Conservation (phyloP, 129 eudicot genomes). For the Erigeron canadensis region DNA sequence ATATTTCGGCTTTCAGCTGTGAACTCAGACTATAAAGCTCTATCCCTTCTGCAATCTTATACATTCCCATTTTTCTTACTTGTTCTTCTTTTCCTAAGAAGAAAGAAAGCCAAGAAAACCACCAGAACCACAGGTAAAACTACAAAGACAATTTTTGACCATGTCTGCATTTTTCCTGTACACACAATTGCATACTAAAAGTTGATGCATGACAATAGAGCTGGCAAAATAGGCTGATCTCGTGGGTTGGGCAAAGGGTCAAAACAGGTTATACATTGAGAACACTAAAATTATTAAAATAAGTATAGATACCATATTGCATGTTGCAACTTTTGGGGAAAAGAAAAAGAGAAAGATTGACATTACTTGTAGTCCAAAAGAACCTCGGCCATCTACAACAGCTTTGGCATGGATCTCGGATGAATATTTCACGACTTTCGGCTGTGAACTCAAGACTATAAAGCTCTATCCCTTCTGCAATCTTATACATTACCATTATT, state of each 20-base stretch:
- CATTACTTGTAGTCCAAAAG: slow-evolving; percentile 17
- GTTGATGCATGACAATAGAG: slow-evolving; percentile 5
- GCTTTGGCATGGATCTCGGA: slow-evolving; percentile 24
- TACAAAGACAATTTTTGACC: slow-evolving; percentile 27
- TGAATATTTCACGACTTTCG: slow-evolving; percentile 38
- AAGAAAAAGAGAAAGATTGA: too few relatives aligned
- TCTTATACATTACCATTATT: too few relatives aligned
- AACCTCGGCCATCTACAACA: slow-evolving; percentile 74
- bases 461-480: slow-evolving; percentile 37
- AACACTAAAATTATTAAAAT: too few relatives aligned
- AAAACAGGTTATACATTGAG: neutral
- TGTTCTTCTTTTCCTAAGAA: slow-evolving; percentile 24
- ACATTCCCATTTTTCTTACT: slow-evolving; percentile 12
- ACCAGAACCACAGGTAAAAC: slow-evolving; percentile 21
- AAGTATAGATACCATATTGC: too few relatives aligned
- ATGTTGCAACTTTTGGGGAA: too few relatives aligned
- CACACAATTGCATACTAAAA: neutral
- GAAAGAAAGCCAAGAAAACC: slow-evolving; percentile 20
- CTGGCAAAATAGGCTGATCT: neutral
- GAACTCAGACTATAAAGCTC: slow-evolving; percentile 77
- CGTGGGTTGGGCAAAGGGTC: neutral
- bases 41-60: too few relatives aligned
- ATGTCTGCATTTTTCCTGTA: slow-evolving; percentile 30
- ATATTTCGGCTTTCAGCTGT: slow-evolving; percentile 58
- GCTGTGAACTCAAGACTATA: slow-evolving; percentile 73